Base-by-base conservation (phyloP, 176 grass and related monocot species). In the Aegilops sharonensis region DNA sequence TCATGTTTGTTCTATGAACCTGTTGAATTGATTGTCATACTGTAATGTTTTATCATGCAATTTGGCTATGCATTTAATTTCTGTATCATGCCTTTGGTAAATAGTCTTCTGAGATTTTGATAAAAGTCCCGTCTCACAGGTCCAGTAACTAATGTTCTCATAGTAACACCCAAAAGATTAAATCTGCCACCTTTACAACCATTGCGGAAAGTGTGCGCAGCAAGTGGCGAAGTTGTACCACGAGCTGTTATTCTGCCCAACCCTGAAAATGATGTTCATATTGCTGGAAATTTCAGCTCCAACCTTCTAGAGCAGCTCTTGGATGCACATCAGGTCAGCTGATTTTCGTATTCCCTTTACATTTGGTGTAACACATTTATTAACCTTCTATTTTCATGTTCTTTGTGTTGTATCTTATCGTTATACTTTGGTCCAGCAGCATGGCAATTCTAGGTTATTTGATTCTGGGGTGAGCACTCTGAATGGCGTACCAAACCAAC, bases 131-230 rank as follows among this genome's bases (percentile, higher is more conserved):
- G 18, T 84, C 31, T 67, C 29, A 50, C 91, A 95, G 91, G 86
- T 82, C 89, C 87, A 29, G 81, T 94, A 39, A 91, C 87, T 40
- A 94, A 94, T 85, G 93, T 95, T 64, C 39, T 91, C 64, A 91
- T 95, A 52, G 76, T 87, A 73, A 78, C 75, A 2, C 85, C 83
- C 29, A 87, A 92, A 64, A 40, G 81, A 74, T 64, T 86, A 64
- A 87, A 77, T 63, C 65, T 85, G 35, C 78, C 86, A 32, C 78
- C 85, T 4, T 78, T 92, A 35, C 86, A 80, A 69, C 42, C 91
- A 50, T 71, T 93, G 75, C 89, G 88, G 11, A 95, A 93, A 88
- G 87, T 91, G 56, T 52, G 71, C 13, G 85, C 91, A 64, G 59
- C 81, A 39, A 77, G 87, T 72, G 90, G 86, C 23, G 86, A 87